Base-by-base conservation (phyloP, 805 yeast genomes). In the Candida nitratophila region DNA sequence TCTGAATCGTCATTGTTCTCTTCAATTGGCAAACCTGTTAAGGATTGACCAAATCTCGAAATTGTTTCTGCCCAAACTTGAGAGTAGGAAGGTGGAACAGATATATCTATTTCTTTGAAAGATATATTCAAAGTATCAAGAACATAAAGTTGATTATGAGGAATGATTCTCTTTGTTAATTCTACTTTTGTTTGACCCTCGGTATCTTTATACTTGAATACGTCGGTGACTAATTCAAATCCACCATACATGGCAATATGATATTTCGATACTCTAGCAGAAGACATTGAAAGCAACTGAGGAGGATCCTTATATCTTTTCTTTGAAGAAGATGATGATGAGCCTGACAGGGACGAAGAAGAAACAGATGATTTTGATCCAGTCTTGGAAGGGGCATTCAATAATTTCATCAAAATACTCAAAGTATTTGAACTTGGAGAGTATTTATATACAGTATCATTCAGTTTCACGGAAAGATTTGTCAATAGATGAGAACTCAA, bases 231-330 rank as follows among this genome's bases (percentile, higher is more conserved):
- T 5, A 69, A 54, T 53, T 74, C 75, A 56, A 82, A 76, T 0
- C 93, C 95, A n/a, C 91, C 95, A 55, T 76, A 82, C 46, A 74
- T 71, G 49, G 83, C 70, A 15, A 79, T 68, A 52, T 81, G 81
- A 32, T 77, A 61, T n/a, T 70, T 66, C 4, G 85, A 74, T 4
- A 84, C 63, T 44, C 63, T 68, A 9, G 77, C 66, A 16, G 75
- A 69, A 6, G 69, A 53, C 57, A 78, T 63, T 44, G 77, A 71
- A 37, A 75, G 54, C 17, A 82, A 53, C 3, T 81, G 72, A 3
- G 76, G 73, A 0, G 89, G 88, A 5, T 48, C 49, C 15, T 42
- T 48, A 15, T 48, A 45, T 19, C 34, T 42, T 46, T 43, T 46
- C 66, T 64, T 22, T 52, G 60, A 36, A 19, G 40, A 42, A 21